These are phyloP conservation scores for Candida freyschussii DNA, from an alignment of 1,139 yeast species.

Conservation along the genomic window DNA sequence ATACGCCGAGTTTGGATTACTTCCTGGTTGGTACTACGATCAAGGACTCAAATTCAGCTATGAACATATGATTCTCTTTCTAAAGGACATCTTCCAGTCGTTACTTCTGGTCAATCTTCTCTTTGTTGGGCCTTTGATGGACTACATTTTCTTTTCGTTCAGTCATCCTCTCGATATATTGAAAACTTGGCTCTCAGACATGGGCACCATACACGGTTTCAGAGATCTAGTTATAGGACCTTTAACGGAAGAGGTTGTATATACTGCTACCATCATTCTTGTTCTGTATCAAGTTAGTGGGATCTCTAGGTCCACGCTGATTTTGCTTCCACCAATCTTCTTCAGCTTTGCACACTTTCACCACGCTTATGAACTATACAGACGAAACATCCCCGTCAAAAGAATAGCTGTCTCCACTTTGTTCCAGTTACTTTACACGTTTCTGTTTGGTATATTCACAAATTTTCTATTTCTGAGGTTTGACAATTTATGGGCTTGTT, in stretches of 20 bases:
- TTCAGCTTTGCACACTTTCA: slow-evolving; percentile 93
- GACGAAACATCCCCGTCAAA: slow-evolving; percentile 27
- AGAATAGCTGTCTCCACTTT: slow-evolving; percentile 39
- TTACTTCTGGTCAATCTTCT: slow-evolving; percentile 37
- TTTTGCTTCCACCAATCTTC: slow-evolving; percentile 55
- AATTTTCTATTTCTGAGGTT: slow-evolving; percentile 51
- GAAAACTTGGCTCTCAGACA: slow-evolving; percentile 21
- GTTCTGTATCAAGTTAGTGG: slow-evolving; percentile 32
- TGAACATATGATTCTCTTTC: slow-evolving; percentile 17
- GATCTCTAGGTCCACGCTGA: slow-evolving; percentile 26
- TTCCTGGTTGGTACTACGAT: slow-evolving; percentile 26
- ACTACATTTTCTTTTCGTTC: slow-evolving; percentile 31
- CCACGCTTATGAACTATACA: slow-evolving; percentile 61
- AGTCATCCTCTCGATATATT: slow-evolving; percentile 21
- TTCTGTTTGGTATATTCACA: slow-evolving; percentile 75
- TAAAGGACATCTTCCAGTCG: slow-evolving; percentile 27
- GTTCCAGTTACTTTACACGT: slow-evolving; percentile 69
- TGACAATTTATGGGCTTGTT: slow-evolving; percentile 57
- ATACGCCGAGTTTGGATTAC: slow-evolving; percentile 25
- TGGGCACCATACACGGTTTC: slow-evolving; percentile 43
- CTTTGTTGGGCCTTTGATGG: slow-evolving; percentile 57
- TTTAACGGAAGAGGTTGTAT: slow-evolving; percentile 79
- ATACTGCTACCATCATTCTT: slow-evolving; percentile 57
- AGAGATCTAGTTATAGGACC: slow-evolving; percentile 80
- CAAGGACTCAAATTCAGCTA: slow-evolving; percentile 4